Evolutionary conservation across 768 basidiomycete genomes (phyloP).

Genomic region (Clavaria fumosa): DNA sequence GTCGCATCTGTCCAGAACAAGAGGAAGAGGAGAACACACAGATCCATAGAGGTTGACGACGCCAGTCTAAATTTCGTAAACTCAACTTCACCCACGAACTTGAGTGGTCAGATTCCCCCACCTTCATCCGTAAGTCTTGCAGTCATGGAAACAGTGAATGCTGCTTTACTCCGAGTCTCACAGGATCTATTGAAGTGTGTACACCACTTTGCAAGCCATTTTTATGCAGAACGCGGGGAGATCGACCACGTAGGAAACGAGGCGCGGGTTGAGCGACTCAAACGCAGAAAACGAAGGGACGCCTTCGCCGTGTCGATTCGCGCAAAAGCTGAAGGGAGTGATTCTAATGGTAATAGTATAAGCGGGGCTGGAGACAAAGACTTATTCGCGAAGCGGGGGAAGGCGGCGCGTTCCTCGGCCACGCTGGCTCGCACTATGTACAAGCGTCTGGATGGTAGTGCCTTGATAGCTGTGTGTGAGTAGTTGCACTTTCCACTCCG

Average conservation of each 20-base stretch:
- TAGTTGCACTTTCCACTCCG: constrained; percentile 1
- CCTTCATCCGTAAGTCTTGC: constrained; percentile 37
- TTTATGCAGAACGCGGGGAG: constrained; percentile 49
- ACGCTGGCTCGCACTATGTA: no score
- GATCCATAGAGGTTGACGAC: no score
- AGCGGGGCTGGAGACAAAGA: constrained; percentile 3
- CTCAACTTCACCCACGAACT: no score
- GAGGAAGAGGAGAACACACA: no score
- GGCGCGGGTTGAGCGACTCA: constrained; percentile 29
- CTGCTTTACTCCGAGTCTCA: constrained; percentile 3
- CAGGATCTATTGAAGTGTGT: constrained; percentile 38
- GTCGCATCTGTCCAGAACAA: no score
- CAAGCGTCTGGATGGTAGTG: constrained; percentile 55
- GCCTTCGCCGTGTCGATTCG: constrained; percentile 1
- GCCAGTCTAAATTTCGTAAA: no score
- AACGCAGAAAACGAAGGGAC: constrained; percentile 10
- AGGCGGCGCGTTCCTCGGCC: no score
- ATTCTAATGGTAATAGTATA: background rate
- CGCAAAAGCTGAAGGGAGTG: background rate
- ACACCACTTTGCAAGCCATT: constrained; percentile 30
- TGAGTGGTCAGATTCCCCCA: constrained; percentile 14
- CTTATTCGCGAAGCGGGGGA: constrained; percentile 23
- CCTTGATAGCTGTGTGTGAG: constrained; percentile 56
- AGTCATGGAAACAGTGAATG: constrained; percentile 8
- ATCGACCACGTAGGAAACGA: constrained; percentile 34